These are phyloP conservation scores for Eremothecium cymbalariae DNA, from an alignment of 1,139 yeast species.

Conservation along the genomic window DNA sequence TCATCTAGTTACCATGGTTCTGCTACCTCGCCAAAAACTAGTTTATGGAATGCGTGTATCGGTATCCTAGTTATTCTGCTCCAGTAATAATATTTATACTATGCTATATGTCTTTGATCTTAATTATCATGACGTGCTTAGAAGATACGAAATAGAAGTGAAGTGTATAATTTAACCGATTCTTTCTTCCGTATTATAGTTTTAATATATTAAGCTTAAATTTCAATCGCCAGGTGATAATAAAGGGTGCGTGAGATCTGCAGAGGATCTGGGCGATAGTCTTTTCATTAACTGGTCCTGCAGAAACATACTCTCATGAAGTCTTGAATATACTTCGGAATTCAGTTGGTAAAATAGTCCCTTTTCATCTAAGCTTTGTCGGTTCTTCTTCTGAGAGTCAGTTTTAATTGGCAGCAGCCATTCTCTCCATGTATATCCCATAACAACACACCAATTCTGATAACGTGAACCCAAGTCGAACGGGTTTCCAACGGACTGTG, in stretches of 20 bases:
- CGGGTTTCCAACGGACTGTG: constrained; percentile 49
- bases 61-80: no score
- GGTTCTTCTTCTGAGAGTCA: constrained; percentile 23
- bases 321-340: constrained; percentile 36
- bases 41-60: no score
- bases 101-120: no score
- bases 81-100: no score
- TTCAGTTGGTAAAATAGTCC: constrained; percentile 49
- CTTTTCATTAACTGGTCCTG: constrained; percentile 28
- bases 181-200: no score
- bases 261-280: constrained; percentile 27
- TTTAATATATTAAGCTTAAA: not conserved
- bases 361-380: constrained; percentile 33
- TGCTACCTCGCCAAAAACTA: no score
- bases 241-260: constrained; percentile 11
- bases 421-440: constrained; percentile 58
- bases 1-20: no score
- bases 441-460: constrained; percentile 55
- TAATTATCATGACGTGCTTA: not conserved
- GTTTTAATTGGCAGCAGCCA: constrained; percentile 65
- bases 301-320: constrained; percentile 32
- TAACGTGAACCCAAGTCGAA: constrained; percentile 59
- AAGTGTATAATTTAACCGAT: no score
- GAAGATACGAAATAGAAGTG: not conserved
- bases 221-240: not conserved